These are phyloP conservation scores for Dothistroma septosporum DNA, from an alignment of 2,329 filamentous ascomycete species.

Conservation along the genomic window DNA sequence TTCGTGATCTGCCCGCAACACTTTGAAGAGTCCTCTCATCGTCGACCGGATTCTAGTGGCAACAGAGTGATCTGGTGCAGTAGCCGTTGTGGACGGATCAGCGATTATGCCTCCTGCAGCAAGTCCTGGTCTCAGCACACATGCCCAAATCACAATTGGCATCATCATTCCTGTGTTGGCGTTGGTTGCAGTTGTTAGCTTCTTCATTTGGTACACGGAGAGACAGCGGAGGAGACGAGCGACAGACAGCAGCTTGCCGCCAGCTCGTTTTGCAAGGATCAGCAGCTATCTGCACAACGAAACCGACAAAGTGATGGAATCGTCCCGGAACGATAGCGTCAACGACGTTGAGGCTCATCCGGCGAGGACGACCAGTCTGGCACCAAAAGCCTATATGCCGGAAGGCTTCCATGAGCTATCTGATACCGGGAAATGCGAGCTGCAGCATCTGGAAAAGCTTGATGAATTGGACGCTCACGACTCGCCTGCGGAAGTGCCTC, in stretches of 20 bases:
- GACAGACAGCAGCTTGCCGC: neutral
- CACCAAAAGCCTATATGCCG: neutral
- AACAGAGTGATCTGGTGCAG: neutral
- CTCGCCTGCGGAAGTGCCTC: neutral
- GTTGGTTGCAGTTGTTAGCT: constrained; percentile 9
- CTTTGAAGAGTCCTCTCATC: neutral
- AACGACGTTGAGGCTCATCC: neutral
- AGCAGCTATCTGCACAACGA: constrained; percentile 5
- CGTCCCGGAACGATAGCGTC: neutral
- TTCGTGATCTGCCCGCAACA: neutral
- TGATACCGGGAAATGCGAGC: constrained; percentile 2
- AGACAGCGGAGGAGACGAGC: constrained; percentile 5
- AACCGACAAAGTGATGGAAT: constrained; percentile 1
- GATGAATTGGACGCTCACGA: neutral
- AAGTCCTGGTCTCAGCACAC: constrained; percentile 8
- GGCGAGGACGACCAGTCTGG: neutral
- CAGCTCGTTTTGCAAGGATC: neutral
- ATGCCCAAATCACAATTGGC: constrained; percentile 16
- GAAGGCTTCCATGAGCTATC: constrained; percentile 3
- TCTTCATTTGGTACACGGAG: constrained; percentile 17
- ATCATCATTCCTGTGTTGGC: constrained; percentile 15
- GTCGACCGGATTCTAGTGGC: neutral
- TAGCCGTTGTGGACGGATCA: neutral
- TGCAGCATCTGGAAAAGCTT: constrained; percentile 2
- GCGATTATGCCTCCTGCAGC: neutral